Conservation (phyloP, 768 basidiomycete species). For the Agaricus subrufescens region DNA sequence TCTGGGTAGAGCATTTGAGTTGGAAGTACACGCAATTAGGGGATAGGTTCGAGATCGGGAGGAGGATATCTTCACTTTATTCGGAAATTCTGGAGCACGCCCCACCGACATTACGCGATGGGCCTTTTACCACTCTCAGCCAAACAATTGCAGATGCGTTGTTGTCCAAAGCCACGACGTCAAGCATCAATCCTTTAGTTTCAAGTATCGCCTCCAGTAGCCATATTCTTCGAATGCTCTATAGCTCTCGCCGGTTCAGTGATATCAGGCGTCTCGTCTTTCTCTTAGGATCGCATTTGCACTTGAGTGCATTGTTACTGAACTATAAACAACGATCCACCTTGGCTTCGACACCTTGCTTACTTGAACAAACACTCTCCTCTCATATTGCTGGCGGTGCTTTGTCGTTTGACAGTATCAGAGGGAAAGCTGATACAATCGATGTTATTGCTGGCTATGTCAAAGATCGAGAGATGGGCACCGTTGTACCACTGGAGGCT, state of each 20-base stretch:
- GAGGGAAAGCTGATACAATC: constrained; percentile 61
- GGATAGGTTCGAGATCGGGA: constrained; percentile 80
- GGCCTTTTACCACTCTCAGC: constrained; percentile 58
- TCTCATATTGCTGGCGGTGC: constrained; percentile 51
- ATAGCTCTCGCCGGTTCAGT: constrained; percentile 57
- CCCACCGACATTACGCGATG: constrained; percentile 45
- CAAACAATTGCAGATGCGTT: constrained; percentile 66
- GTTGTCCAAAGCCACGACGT: constrained; percentile 69
- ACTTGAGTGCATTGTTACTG: constrained; percentile 56
- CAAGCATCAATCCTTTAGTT: constrained; percentile 78
- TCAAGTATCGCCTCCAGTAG: constrained; percentile 61
- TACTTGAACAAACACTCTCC: constrained; percentile 77
- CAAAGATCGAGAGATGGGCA: constrained; percentile 58
- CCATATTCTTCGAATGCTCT: constrained; percentile 54
- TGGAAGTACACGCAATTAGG: constrained; percentile 86
- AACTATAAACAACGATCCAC: constrained; percentile 53
- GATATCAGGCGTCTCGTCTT: constrained; percentile 67
- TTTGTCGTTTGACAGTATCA: constrained; percentile 36
- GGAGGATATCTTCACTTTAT: constrained; percentile 62
- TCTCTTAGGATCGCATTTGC: constrained; percentile 64
- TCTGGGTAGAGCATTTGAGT: constrained; percentile 81
- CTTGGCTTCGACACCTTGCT: constrained; percentile 42
- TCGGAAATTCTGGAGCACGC: constrained; percentile 59
- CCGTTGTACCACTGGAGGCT: constrained; percentile 58
- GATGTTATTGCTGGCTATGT: constrained; percentile 71